phyloP scores from a whole-genome alignment of 345 rosid species.

The Draba incana region DNA sequence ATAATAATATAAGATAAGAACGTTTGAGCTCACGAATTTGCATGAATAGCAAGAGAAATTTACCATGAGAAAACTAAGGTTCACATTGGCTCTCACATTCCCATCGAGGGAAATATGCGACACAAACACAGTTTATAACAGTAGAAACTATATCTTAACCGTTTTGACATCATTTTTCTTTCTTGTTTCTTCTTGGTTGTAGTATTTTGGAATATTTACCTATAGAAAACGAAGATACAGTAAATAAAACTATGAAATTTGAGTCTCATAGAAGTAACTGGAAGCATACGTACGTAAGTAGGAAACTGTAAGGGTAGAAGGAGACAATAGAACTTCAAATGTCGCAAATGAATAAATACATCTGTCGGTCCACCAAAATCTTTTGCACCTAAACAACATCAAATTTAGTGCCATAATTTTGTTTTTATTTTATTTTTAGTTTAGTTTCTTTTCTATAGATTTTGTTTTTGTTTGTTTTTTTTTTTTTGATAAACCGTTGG shows the following conservation, averaged over 20 bases:
- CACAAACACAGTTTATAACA: too few relatives aligned
- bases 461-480: background rate
- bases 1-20: too few relatives aligned
- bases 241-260: too few relatives aligned
- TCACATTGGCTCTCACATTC: too few relatives aligned
- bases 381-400: constrained; percentile 26
- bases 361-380: constrained; percentile 29
- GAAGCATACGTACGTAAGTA: background rate
- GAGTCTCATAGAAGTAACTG: constrained; percentile 9
- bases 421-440: constrained; percentile 6
- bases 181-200: too few relatives aligned
- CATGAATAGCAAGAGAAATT: too few relatives aligned
- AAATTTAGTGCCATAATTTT: constrained; percentile 18
- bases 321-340: constrained; percentile 30
- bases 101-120: too few relatives aligned
- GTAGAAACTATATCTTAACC: too few relatives aligned
- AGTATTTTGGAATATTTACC: background rate
- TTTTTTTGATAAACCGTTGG: too few relatives aligned
- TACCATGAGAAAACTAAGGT: too few relatives aligned
- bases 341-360: constrained; percentile 25
- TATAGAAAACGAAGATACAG: background rate
- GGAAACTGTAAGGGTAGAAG: constrained; percentile 18
- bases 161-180: too few relatives aligned
- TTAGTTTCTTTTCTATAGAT: background rate
- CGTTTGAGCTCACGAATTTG: too few relatives aligned